Conservation (phyloP, 805 yeast species). For the Metschnikowia colocasiae region DNA sequence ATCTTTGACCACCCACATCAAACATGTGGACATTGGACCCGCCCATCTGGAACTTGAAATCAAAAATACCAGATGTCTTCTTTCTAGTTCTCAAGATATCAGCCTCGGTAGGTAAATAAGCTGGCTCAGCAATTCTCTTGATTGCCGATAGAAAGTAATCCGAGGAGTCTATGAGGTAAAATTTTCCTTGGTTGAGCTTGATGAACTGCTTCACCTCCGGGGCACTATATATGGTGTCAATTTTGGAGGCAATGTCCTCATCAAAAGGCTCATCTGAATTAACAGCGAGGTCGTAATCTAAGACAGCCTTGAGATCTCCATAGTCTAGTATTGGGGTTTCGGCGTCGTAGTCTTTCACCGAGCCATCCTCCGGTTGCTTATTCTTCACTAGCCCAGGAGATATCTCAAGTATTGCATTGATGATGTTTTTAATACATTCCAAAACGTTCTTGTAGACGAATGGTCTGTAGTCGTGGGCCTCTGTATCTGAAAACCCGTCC, state of each 20-base stretch:
- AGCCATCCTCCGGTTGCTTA: constrained; percentile 13
- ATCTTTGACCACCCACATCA: constrained; percentile 95
- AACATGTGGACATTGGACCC: constrained; percentile 44
- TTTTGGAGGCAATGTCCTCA: constrained; percentile 43
- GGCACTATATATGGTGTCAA: constrained; percentile 51
- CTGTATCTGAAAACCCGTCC: constrained; percentile 67
- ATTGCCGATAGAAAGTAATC: constrained; percentile 68
- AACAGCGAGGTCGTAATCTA: constrained; percentile 47
- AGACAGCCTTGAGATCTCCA: constrained; percentile 42
- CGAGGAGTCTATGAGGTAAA: constrained; percentile 85
- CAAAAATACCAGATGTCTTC: constrained; percentile 90
- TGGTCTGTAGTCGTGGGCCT: constrained; percentile 68
- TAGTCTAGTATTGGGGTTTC: constrained; percentile 23
- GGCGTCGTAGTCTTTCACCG: constrained; percentile 2
- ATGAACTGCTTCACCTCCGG: constrained; percentile 57
- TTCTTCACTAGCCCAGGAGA: constrained; percentile 35
- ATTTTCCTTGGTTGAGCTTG: constrained; percentile 58
- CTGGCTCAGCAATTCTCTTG: constrained; percentile 53
- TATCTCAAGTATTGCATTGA: constrained; percentile 60
- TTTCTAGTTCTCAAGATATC: constrained; percentile 86
- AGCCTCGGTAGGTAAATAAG: constrained; percentile 67
- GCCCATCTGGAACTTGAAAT: constrained; percentile 75
- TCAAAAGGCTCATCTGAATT: constrained; percentile 55
- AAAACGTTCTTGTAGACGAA: constrained; percentile 74
- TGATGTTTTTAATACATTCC: constrained; percentile 69